Evolutionary conservation across 192 early-diverging fungal species (phyloP), one percentile per base, ranked within the genome.

Genomic region (Backusella luteola): DNA sequence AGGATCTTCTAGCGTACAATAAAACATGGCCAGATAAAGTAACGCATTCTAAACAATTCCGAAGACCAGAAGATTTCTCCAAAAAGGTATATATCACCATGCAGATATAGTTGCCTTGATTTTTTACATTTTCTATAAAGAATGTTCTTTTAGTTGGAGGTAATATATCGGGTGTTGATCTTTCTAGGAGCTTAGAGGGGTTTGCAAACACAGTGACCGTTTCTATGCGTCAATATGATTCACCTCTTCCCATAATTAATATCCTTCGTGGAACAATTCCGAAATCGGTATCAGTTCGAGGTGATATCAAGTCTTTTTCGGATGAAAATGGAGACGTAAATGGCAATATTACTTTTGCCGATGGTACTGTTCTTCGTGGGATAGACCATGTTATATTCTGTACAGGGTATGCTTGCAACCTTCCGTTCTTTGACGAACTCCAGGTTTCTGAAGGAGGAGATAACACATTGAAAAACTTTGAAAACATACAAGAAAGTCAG

Each of bases 361-460:
- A 93, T 77, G 88, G 85, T 29, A 87, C 85, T 3, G 76, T 76
- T 32, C 26, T 83, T 29, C 84, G 87, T 7, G 49, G 84, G 32
- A 81, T 91, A 15, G 92, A 93, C 79, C 66, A 69, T 21, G 79
- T 93, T 4, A 80, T 91, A 29, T 90, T 85, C 59, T 90, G 89
- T 71, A 93, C 92, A 0, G 92, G 92, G 3, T 92, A 89, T 79
- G 63, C 84, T 3, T 87, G 85, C 74, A 81, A 84, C 12, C 80
- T 83, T 68, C 84, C 85, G 0, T 89, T 87, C 68, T 69, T 93
- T 52, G 82, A 86, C 44, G 70, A 81, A 14, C 11, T 14, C 14
- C 19, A 39, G 5, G 15, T 26, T 17, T 19, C 23, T 14, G 26
- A 71, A 44, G 23, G 11, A 44, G 17, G 17, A 19, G 21, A 42